phyloP scores from a whole-genome alignment of 768 basidiomycete species.

The Rhodotorula paludigena region DNA sequence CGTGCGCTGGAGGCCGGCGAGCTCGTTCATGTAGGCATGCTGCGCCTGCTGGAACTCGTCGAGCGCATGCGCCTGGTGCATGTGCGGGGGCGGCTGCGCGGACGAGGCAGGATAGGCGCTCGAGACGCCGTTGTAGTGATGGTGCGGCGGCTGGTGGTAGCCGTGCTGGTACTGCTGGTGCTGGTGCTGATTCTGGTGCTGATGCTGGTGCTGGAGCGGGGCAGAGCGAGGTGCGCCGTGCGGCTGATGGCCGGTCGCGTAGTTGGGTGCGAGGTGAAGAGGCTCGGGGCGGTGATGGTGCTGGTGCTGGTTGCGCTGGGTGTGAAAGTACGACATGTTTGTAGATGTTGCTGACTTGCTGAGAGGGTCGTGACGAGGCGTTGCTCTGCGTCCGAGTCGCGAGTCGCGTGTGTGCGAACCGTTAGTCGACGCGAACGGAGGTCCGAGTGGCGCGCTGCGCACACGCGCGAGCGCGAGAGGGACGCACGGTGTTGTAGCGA shows the following conservation, averaged over 20 bases:
- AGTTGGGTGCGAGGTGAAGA: not conserved
- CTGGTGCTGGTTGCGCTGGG: conserved; percentile 1
- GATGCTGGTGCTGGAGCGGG: not conserved
- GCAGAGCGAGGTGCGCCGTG: conserved; percentile 18
- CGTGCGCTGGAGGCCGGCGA: conserved; percentile 16
- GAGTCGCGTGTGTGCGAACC: not conserved
- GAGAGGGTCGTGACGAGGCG: no score
- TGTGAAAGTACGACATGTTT: not conserved
- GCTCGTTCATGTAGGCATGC: conserved; percentile 18
- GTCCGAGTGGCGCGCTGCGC: not conserved
- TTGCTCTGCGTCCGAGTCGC: not conserved
- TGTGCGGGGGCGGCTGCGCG: not conserved
- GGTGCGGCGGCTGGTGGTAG: not conserved
- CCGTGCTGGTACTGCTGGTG: not conserved
- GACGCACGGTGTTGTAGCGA: not conserved
- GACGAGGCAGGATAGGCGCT: no score
- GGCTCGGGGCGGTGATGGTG: not conserved
- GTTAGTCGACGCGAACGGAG: not conserved
- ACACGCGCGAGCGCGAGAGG: no score
- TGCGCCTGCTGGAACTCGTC: conserved; percentile 20
- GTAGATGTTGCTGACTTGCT: not conserved
- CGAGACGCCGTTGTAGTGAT: not conserved
- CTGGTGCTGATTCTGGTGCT: not conserved
- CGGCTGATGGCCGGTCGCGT: not conserved
- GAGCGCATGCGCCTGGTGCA: conserved; percentile 6